These are phyloP conservation scores for Thermoascus crustaceus DNA, from an alignment of 2,329 filamentous ascomycete genomes.

Conservation along the genomic window DNA sequence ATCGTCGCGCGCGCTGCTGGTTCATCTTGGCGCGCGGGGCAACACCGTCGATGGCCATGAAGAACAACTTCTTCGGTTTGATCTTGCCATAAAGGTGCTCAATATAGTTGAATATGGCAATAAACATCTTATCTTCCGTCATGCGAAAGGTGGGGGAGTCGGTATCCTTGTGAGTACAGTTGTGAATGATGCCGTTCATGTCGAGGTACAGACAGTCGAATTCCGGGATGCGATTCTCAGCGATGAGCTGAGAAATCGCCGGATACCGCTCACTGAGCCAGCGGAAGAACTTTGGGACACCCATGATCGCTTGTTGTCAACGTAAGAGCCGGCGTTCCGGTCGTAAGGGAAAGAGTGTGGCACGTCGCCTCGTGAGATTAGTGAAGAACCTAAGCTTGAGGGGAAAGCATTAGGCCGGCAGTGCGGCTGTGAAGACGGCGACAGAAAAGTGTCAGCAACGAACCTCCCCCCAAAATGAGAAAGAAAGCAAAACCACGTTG, in stretches of 20 bases:
- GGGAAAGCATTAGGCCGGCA: slow-evolving; percentile 9
- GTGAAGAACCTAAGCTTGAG: slow-evolving; percentile 13
- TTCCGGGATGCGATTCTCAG: slow-evolving; percentile 96
- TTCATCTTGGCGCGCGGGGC: slow-evolving; percentile 99
- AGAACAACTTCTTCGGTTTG: slow-evolving; percentile 96
- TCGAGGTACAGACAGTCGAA: slow-evolving; percentile 85
- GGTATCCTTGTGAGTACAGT: slow-evolving; percentile 95
- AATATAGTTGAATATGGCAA: slow-evolving; percentile 99
- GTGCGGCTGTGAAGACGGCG: too few relatives aligned
- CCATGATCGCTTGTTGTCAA: slow-evolving; percentile 41
- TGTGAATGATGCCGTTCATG: slow-evolving; percentile 99
- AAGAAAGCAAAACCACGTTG: slow-evolving; percentile 2
- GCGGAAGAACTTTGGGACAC: slow-evolving; percentile 86
- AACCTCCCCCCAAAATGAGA: too few relatives aligned
- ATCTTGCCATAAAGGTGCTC: slow-evolving; percentile 98
- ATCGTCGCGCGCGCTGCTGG: slow-evolving; percentile 90
- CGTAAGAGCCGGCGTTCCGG: slow-evolving; percentile 9
- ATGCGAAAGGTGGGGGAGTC: slow-evolving; percentile 87
- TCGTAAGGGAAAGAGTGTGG: slow-evolving; percentile 10
- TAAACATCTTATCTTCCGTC: slow-evolving; percentile 98
- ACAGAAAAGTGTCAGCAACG: too few relatives aligned
- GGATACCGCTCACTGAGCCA: slow-evolving; percentile 99
- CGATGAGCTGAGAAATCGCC: slow-evolving; percentile 94
- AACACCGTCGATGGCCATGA: slow-evolving; percentile 98
- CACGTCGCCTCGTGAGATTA: slow-evolving; percentile 7